Percentiles rank a stretch among this genome's conserved stretches.
phyloP scores from a whole-genome alignment of 2,329 filamentous ascomycete genomes.

The Pseudogymnoascus sp. region DNA sequence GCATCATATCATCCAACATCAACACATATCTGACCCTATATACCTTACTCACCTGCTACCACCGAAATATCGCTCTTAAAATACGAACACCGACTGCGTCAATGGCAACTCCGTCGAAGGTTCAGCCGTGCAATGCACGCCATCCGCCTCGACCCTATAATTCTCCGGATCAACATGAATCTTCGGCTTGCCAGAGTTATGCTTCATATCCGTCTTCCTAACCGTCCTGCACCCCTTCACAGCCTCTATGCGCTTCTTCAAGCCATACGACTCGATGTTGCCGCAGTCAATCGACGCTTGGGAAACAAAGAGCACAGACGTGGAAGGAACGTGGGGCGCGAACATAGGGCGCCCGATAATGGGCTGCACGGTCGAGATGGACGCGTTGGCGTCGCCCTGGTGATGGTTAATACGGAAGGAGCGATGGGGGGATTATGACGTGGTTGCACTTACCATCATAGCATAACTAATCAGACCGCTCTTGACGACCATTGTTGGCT shows the following conservation, averaged over 20 bases:
- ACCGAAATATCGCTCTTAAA: constrained; percentile 34
- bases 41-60: neutral
- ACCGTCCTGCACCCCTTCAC: constrained; percentile 68
- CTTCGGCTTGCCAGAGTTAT: constrained; percentile 70
- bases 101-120: constrained; percentile 64
- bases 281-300: constrained; percentile 60
- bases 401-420: constrained; percentile 8
- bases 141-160: constrained; percentile 82
- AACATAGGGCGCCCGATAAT: constrained; percentile 82
- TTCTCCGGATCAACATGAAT: constrained; percentile 91
- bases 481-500: constrained; percentile 75
- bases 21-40: neutral
- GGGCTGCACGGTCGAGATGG: constrained; percentile 82
- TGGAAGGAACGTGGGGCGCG: constrained; percentile 59
- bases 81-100: constrained; percentile 70
- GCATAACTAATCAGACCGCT: constrained; percentile 75
- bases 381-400: constrained; percentile 70
- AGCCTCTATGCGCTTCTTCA: constrained; percentile 72
- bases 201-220: constrained; percentile 83
- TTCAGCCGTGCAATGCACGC: constrained; percentile 61
- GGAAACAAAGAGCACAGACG: constrained; percentile 78
- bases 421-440: constrained; percentile 7
- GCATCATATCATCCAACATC: constrained; percentile 1
- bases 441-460: constrained; percentile 62
- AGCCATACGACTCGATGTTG: constrained; percentile 58